Conservation (phyloP, 768 basidiomycete genomes). For the Phylloporus sp. region DNA sequence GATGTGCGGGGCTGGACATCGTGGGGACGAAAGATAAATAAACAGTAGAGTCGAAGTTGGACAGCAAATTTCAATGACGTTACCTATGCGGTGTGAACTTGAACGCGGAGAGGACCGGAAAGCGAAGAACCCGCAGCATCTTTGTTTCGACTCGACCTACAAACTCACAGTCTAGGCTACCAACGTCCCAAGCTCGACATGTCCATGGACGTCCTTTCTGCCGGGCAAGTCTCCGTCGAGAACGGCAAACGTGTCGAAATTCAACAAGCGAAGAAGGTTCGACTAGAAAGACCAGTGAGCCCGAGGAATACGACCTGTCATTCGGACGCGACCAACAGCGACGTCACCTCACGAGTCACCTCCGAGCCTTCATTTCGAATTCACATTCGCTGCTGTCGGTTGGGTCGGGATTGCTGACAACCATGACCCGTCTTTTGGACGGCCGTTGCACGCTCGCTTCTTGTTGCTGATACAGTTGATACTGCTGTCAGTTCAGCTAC, state of each 20-base stretch:
- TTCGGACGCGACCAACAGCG: not conserved
- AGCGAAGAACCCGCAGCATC: not conserved
- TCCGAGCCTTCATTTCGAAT: slow-evolving; percentile 13
- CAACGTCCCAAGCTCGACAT: not conserved
- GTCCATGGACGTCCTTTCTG: not conserved
- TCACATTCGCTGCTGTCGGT: slow-evolving; percentile 27
- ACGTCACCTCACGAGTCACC: slow-evolving; percentile 3
- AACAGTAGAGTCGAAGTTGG: slow-evolving; percentile 4
- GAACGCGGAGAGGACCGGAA: slow-evolving; percentile 27
- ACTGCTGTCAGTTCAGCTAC: slow-evolving; percentile 11
- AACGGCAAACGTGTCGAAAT: not conserved
- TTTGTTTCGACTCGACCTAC: not conserved
- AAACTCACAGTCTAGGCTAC: not conserved
- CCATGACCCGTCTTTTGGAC: slow-evolving; percentile 25
- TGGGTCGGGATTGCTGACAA: slow-evolving; percentile 28
- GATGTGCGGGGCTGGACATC: slow-evolving; percentile 23
- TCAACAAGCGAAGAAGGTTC: not conserved
- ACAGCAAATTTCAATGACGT: slow-evolving; percentile 27
- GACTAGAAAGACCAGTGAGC: not conserved
- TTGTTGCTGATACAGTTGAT: slow-evolving; percentile 11
- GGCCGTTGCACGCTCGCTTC: slow-evolving; percentile 15
- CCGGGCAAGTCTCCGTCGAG: not conserved
- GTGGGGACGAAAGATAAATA: slow-evolving; percentile 10
- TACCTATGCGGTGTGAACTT: slow-evolving; percentile 25
- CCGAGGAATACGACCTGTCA: no score